These are phyloP conservation scores for Serendipita sp. DNA, from an alignment of 768 basidiomycete species.

Conservation along the genomic window DNA sequence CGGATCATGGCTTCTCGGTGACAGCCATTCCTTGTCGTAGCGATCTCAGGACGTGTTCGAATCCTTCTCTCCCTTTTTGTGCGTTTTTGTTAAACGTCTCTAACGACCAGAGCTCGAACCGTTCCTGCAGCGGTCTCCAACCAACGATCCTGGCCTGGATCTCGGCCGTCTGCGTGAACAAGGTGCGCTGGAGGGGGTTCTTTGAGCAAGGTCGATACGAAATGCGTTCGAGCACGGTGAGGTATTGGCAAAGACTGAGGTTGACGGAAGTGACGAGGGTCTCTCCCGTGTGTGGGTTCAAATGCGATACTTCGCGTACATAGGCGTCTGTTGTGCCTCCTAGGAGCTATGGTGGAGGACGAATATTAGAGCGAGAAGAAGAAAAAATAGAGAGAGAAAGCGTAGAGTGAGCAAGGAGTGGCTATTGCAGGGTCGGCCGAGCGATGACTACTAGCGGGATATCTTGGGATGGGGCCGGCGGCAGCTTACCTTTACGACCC, in stretches of 20 bases:
- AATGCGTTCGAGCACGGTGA: slow-evolving; percentile 82
- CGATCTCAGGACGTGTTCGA: slow-evolving; percentile 72
- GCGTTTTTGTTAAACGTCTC: slow-evolving; percentile 90
- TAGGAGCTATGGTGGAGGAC: slow-evolving; percentile 41
- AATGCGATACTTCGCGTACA: slow-evolving; percentile 85
- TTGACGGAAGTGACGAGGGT: slow-evolving; percentile 85
- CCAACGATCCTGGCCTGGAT: slow-evolving; percentile 68
- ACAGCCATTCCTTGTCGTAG: slow-evolving; percentile 20
- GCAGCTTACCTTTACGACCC: slow-evolving; percentile 78
- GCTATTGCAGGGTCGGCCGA: not conserved
- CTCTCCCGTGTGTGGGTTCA: slow-evolving; percentile 67
- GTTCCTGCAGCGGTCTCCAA: slow-evolving; percentile 69
- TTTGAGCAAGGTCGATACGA: slow-evolving; percentile 59
- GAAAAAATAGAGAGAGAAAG: slow-evolving; percentile 1
- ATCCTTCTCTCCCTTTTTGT: slow-evolving; percentile 71
- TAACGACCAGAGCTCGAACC: slow-evolving; percentile 71
- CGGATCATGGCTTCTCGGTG: not conserved
- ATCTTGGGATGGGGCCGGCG: too few species aligned
- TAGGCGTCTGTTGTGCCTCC: slow-evolving; percentile 90
- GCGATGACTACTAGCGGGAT: slow-evolving; percentile 2
- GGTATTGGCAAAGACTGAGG: slow-evolving; percentile 87
- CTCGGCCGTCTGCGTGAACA: slow-evolving; percentile 82
- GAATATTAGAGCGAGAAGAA: slow-evolving; percentile 8
- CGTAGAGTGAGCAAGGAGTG: not conserved
- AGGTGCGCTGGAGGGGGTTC: slow-evolving; percentile 32